Base-by-base conservation (phyloP, 768 basidiomycete genomes). In the Hemileccinum rubropunctum region DNA sequence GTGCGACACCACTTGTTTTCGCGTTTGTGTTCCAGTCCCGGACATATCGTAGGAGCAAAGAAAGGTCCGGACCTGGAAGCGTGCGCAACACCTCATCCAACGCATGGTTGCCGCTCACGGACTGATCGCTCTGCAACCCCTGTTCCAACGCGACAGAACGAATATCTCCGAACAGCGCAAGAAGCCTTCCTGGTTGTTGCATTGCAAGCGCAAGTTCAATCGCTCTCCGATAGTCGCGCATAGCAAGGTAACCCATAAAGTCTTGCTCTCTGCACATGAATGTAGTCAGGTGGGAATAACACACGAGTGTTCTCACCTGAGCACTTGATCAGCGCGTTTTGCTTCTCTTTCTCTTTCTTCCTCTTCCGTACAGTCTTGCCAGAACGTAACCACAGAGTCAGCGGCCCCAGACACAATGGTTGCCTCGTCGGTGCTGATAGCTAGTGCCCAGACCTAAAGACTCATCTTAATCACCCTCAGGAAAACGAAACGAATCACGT, bases 11-110 rank as follows among this genome's bases (percentile, higher is more conserved):
- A 54, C 88, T 88, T 18, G 90, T 93, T 62, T 84, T 85, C n/a
- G 89, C 88, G 53, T 84, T 86, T n/a, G 94, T 83, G 68, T 98
- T 99, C 97, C 97, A 99, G 57, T 88, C 84, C 40, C 90, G 79
- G 38, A 92, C 77, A 67, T 90, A 94, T 15, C 80, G 79, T 46
- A 98, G 73, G 32, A 99, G 77, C 49, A 84, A 83, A 6, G 83
- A 85, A 23, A 98, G 80, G 57, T 98, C 94, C 13, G 82, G 66
- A 4, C 80, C 75, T 0, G 78, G 69, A 12, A 99, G 77, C 1
- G 82, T 83, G 47, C 80, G 78, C 56, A 99, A 74, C 39, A 97
- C 88, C 56, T 84, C 76, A 67, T 98, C 95, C 14, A 98, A 84
- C 17, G 86, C 79, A 0, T 67, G 51, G 48, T 80, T 77, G 12